phyloP scores from a whole-genome alignment of 768 basidiomycete species.

The Gymnopilus dilepis region DNA sequence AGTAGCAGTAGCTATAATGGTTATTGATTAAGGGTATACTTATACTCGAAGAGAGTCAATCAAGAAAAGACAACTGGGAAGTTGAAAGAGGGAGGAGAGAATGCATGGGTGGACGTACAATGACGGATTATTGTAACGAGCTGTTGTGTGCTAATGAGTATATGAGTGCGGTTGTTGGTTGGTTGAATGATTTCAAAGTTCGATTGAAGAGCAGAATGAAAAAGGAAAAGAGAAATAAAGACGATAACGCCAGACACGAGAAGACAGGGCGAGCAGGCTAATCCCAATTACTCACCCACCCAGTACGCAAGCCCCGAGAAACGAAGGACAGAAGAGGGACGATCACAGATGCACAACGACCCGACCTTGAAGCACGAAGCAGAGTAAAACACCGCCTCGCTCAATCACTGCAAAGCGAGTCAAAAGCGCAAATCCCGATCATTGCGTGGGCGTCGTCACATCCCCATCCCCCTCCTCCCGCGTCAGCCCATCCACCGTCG shows the following conservation, averaged over 20 bases:
- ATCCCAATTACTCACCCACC: too few species aligned
- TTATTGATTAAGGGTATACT: slow-evolving; percentile 29
- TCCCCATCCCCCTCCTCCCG: too few species aligned
- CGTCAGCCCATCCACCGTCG: slow-evolving; percentile 28
- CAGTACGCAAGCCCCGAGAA: too few species aligned
- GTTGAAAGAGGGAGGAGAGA: slow-evolving; percentile 5
- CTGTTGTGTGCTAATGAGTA: slow-evolving; percentile 26
- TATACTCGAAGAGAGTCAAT: not conserved
- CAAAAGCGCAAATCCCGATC: too few species aligned
- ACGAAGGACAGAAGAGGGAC: too few species aligned
- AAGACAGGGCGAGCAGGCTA: not conserved
- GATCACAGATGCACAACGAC: too few species aligned
- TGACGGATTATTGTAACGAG: slow-evolving; percentile 24
- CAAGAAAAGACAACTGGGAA: slow-evolving; percentile 15
- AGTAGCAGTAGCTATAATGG: slow-evolving; percentile 13
- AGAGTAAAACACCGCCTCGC: too few species aligned
- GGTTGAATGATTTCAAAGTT: slow-evolving; percentile 30
- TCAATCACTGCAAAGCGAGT: too few species aligned
- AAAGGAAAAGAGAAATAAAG: slow-evolving; percentile 12
- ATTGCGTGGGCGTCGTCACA: slow-evolving; percentile 22
- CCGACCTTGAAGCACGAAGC: too few species aligned
- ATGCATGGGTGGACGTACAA: slow-evolving; percentile 21
- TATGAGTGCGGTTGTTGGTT: slow-evolving; percentile 27
- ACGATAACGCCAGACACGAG: slow-evolving; percentile 4
- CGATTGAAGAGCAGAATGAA: slow-evolving; percentile 9